Conservation (phyloP, 768 basidiomycete species). For the Macrolepiota albuminosa region DNA sequence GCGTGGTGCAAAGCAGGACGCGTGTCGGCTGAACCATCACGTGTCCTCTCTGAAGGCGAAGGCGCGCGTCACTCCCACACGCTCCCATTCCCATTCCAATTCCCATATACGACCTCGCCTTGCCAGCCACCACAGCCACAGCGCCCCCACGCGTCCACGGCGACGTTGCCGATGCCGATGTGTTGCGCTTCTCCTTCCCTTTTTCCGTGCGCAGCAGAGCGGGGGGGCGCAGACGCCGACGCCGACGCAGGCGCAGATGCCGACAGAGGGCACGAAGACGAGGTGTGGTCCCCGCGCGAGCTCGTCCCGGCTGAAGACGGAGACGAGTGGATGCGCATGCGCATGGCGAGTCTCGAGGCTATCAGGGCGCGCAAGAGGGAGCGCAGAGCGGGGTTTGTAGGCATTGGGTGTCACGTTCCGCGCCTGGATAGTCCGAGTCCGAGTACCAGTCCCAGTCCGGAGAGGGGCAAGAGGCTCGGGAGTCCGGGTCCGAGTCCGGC, state of each 20-base stretch:
- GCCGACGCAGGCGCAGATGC: too few relatives aligned
- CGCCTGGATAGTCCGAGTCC: neutral
- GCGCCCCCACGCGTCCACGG: neutral
- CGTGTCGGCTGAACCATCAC: neutral
- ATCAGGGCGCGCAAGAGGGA: constrained; percentile 1
- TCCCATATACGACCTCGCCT: neutral
- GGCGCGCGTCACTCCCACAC: neutral
- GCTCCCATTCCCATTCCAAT: too few relatives aligned
- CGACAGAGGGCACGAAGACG: too few relatives aligned
- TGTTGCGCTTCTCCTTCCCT: too few relatives aligned
- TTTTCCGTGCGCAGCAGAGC: too few relatives aligned
- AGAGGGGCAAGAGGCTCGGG: too few relatives aligned
- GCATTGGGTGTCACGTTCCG: neutral
- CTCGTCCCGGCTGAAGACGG: constrained; percentile 1
- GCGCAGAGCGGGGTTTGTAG: neutral
- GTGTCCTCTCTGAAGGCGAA: neutral
- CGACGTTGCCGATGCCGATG: neutral
- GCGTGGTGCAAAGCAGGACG: neutral
- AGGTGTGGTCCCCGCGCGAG: neutral
- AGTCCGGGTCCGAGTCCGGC: neutral
- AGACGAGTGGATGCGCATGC: constrained; percentile 25
- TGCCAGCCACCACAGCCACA: neutral
- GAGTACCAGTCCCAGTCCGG: neutral
- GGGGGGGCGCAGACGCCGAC: too few relatives aligned
- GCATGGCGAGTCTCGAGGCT: constrained; percentile 14